These are phyloP conservation scores for Calonectria pteridis DNA, from an alignment of 2,329 filamentous ascomycete genomes.

Conservation along the genomic window DNA sequence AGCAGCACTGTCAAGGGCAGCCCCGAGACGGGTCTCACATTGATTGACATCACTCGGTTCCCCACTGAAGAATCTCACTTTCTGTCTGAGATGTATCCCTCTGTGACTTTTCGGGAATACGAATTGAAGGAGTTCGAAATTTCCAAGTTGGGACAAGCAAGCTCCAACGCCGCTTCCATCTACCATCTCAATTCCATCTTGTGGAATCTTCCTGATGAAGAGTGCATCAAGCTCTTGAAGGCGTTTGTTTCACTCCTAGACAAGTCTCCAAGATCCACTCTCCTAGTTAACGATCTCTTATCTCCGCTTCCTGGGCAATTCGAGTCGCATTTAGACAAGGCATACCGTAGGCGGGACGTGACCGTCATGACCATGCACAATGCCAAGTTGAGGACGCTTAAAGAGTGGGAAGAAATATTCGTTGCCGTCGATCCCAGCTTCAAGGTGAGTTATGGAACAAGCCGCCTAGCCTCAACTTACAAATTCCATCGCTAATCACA, in stretches of 20 bases:
- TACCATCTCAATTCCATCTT: constrained; percentile 33
- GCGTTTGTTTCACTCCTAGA: constrained; percentile 46
- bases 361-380: constrained; percentile 42
- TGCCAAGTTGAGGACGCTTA: constrained; percentile 29
- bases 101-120: neutral
- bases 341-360: constrained; percentile 36
- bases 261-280: neutral
- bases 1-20: neutral
- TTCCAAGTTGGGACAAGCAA: neutral
- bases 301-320: constrained; percentile 29
- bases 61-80: constrained; percentile 16
- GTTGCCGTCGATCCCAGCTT: constrained; percentile 9
- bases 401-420: constrained; percentile 32
- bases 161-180: neutral
- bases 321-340: constrained; percentile 29
- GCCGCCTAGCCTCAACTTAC: too few species aligned
- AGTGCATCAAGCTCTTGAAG: constrained; percentile 40
- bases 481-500: neutral
- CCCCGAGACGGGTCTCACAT: neutral
- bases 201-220: constrained; percentile 33
- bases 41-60: constrained; percentile 27
- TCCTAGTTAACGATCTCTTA: constrained; percentile 35
- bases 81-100: constrained; percentile 19
- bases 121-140: neutral
- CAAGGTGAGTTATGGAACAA: constrained; percentile 7